Conservation (phyloP, 2,329 filamentous ascomycete species). For the Hypoxylon sp. region DNA sequence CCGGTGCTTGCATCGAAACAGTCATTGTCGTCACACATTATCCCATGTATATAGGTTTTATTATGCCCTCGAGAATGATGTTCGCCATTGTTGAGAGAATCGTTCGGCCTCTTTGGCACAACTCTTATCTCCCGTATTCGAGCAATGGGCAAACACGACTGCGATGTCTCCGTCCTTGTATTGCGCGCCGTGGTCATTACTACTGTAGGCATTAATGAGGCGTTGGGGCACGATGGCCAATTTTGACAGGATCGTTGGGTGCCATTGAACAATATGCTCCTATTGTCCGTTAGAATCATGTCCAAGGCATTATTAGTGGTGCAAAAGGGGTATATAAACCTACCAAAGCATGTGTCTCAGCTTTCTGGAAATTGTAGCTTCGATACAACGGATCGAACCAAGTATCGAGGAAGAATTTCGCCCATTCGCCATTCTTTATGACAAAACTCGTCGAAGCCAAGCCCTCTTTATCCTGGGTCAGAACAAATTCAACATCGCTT, state of each 20-base stretch:
- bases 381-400: constrained; percentile 98
- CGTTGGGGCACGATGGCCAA: constrained; percentile 91
- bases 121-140: constrained; percentile 65
- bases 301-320: neutral
- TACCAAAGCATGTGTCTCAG: constrained; percentile 91
- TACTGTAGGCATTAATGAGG: constrained; percentile 83
- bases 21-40: constrained; percentile 37
- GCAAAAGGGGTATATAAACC: constrained; percentile 52
- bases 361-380: constrained; percentile 96
- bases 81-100: constrained; percentile 65
- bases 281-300: constrained; percentile 58
- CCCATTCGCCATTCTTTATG: constrained; percentile 88
- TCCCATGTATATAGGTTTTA: constrained; percentile 23
- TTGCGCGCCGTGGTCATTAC: constrained; percentile 68
- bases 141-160: constrained; percentile 83
- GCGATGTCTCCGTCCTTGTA: constrained; percentile 90
- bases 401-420: constrained; percentile 90
- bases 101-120: constrained; percentile 80
- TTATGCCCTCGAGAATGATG: constrained; percentile 56
- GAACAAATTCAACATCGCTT: constrained; percentile 82
- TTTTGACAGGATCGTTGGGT: constrained; percentile 93
- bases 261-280: constrained; percentile 96
- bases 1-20: constrained; percentile 29
- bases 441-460: constrained; percentile 84
- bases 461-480: constrained; percentile 88